Base-by-base conservation (phyloP, 805 yeast genomes). In the Zygotorulaspora sp. region DNA sequence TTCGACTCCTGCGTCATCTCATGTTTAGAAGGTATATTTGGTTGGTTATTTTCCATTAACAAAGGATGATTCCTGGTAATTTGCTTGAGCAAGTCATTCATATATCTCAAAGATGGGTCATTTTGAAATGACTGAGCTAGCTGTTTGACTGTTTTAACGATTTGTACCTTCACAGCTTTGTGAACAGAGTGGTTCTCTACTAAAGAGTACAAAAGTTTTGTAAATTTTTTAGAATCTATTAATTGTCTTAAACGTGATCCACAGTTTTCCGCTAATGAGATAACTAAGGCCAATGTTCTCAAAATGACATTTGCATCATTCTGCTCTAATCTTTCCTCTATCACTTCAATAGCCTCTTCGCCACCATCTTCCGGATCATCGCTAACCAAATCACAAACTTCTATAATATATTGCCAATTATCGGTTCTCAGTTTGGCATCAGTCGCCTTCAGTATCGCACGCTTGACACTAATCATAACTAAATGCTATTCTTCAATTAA, bases 61-160 rank as follows among this genome's bases (percentile, higher is more conserved):
- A 57, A 48, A 3, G 80, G 72, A 44, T 65, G 67, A 43, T 71
- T 48, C 35, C 47, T 45, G 41, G 64, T 63, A 18, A 85, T 68
- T 20, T 68, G 71, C 13, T 65, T 61, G 50, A 74, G 75, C 0
- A 86, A 77, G 45, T 77, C 83, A 12, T 69, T 66, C 74, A 89
- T 76, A 2, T 83, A 79, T 41, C 71, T 71, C 50, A 90, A 70
- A 3, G 90, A 80, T 0, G 92, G 90, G 58, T 92, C 97, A 17
- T 61, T 58, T 38, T 72, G 67, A 60, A 88, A 86, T 3, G 82
- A 73, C 25, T 71, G 63, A 14, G 80, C 61, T 45, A 92, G 67
- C 52, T 85, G 87, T 35, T 70, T 72, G 30, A 88, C 71, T 21
- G 81, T 78, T 53, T 82, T 85, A 9, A 77, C 74, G 4, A 86